Conservation (phyloP, 2,329 filamentous ascomycete genomes). For the Phoma herbarum region DNA sequence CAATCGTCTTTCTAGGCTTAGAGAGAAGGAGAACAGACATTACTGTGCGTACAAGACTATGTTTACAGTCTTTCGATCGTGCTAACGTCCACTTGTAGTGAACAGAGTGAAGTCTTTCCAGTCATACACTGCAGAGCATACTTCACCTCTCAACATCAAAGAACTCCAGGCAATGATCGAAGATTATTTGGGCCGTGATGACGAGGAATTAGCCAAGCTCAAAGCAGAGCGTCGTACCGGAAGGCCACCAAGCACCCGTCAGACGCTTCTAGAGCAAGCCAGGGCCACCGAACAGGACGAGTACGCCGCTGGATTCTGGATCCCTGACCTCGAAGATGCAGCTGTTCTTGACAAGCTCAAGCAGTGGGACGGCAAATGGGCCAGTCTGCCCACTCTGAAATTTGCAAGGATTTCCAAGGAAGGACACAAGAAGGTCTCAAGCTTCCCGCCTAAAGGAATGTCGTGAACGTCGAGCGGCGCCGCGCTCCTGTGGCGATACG, state of each 20-base stretch:
- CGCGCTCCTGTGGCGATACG: neutral
- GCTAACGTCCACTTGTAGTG: slow-evolving; percentile 57
- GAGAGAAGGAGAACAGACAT: slow-evolving; percentile 77
- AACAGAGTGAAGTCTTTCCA: slow-evolving; percentile 77
- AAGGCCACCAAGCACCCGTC: slow-evolving; percentile 77
- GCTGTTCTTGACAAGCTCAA: slow-evolving; percentile 72
- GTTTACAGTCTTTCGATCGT: too few species aligned
- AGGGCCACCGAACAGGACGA: slow-evolving; percentile 78
- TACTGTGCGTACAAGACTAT: slow-evolving; percentile 64
- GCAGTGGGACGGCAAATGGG: slow-evolving; percentile 85
- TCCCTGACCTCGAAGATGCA: slow-evolving; percentile 77
- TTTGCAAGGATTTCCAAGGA: slow-evolving; percentile 77
- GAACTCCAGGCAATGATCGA: slow-evolving; percentile 63
- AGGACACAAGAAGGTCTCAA: slow-evolving; percentile 72
- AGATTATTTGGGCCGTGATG: slow-evolving; percentile 66
- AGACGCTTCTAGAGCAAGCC: slow-evolving; percentile 78
- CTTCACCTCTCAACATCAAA: slow-evolving; percentile 56
- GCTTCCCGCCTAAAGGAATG: slow-evolving; percentile 73
- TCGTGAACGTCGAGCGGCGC: slow-evolving; percentile 35
- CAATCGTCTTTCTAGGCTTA: slow-evolving; percentile 72
- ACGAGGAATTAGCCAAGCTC: slow-evolving; percentile 72
- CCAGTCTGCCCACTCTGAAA: slow-evolving; percentile 75
- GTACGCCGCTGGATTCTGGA: slow-evolving; percentile 83
- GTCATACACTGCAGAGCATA: slow-evolving; percentile 65
- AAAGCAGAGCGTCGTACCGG: slow-evolving; percentile 79